Evolutionary conservation across 345 rosid genomes (phyloP), one percentile per base, ranked within the genome.

Genomic region (Aegle marmelos): DNA sequence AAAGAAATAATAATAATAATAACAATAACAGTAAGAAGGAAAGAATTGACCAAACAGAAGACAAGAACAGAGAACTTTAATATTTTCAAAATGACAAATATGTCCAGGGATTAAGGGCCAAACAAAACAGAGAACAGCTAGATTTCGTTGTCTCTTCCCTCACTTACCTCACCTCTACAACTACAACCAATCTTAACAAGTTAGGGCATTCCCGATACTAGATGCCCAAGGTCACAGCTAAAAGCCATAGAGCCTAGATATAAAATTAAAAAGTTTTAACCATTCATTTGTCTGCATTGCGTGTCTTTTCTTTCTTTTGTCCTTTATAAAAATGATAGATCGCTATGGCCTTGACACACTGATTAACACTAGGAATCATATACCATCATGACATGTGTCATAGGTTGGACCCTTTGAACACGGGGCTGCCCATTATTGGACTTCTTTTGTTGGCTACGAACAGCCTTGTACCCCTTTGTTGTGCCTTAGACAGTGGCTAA

Each of bases 1-100:
- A n/a, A 33, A 4, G 6, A 50, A 31, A 72, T 1, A 39, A 1
- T 37, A 37, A 37, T 37, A 37, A 37, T 8, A 39, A 39, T 0
- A 2, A 39, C 11, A 39, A 39, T n/a, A n/a, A n/a, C n/a, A n/a
- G 3, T 7, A 39, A 39, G 45, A 61, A 9, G 6, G 45, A 28
- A 30, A 54, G 37, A 83, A 79, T 86, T 57, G 83, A 81, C 89
- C 78, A 65, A 59, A 75, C 86, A 76, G 58, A 60, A 60, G 79
- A 75, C 76, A 70, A 83, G 75, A 83, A 71, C 80, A 74, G 3
- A 68, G n/a, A 27, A 25, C 64, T n/a, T 83, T 75, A 68, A 78
- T 68, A 27, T 36, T 33, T 17, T 0, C 17, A 14, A 80, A 85
- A 85, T 82, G 85, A 81, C 86, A 86, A 82, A 76, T 33, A 70